Conservation (phyloP, 768 basidiomycete genomes). For the Cytidiella melzeri region DNA sequence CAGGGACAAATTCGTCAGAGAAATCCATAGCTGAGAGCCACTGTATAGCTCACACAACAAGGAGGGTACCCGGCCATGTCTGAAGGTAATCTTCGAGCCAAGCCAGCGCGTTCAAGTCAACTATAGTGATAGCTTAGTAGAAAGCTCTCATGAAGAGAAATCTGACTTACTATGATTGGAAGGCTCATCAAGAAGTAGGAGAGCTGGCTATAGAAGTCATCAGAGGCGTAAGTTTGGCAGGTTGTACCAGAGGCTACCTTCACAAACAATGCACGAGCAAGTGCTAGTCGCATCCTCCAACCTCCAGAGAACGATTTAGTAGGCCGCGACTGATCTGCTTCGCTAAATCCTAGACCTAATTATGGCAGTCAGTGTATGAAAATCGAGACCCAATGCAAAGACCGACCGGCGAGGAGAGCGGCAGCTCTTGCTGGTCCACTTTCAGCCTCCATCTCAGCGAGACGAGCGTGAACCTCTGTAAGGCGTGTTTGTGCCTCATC, state of each 20-base stretch:
- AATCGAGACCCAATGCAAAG: not conserved
- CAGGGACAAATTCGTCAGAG: not conserved
- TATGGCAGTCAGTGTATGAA: not conserved
- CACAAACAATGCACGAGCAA: conserved; percentile 94
- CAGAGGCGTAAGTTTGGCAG: not conserved
- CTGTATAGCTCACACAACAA: conserved; percentile 86
- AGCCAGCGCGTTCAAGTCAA: conserved; percentile 92
- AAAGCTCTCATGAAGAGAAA: not conserved
- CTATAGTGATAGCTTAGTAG: conserved; percentile 28
- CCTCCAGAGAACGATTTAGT: conserved; percentile 92
- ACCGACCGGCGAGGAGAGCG: conserved; percentile 73
- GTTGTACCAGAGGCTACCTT: conserved; percentile 47
- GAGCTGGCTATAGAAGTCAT: conserved; percentile 45
- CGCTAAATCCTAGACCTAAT: conserved; percentile 84
- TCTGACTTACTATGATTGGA: conserved; percentile 82
- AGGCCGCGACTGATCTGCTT: conserved; percentile 76
- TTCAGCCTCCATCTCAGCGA: conserved; percentile 98
- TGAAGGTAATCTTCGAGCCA: conserved; percentile 98
- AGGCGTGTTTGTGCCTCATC: conserved; percentile 80
- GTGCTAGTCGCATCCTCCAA: conserved; percentile 96
- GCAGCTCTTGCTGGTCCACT: conserved; percentile 95
- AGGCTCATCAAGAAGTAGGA: conserved; percentile 86
- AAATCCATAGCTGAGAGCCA: not conserved
- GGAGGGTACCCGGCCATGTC: conserved; percentile 87
- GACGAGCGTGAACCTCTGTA: conserved; percentile 81